Evolutionary conservation across 2,329 filamentous ascomycete genomes (phyloP).

Genomic region (Colletotrichum sp.): DNA sequence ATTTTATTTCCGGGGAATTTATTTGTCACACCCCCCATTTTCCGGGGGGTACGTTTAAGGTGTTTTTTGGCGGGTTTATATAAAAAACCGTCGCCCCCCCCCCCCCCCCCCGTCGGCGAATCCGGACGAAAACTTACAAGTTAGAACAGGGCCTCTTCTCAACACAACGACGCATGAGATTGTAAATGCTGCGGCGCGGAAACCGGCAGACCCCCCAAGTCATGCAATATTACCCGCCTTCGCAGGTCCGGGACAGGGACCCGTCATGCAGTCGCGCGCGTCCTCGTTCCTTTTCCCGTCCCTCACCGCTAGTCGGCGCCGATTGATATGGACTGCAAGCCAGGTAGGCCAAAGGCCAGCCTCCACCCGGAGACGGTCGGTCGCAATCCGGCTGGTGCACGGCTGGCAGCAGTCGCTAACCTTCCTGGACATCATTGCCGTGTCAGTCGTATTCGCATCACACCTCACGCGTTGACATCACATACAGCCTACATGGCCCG

Average conservation of each 20-base stretch:
- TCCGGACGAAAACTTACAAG: neutral
- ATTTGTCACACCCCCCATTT: no score
- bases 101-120: neutral
- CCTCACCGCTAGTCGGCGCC: constrained; percentile 17
- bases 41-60: no score
- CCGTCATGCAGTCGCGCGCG: neutral
- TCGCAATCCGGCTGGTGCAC: neutral
- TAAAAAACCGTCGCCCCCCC: no score
- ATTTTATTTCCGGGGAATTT: no score
- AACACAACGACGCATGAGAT: neutral
- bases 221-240: neutral
- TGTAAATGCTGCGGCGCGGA: neutral
- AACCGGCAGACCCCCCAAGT: neutral
- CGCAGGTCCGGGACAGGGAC: constrained; percentile 1
- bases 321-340: neutral
- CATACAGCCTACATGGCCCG: neutral
- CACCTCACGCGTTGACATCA: neutral
- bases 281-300: constrained; percentile 2
- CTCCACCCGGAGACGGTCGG: constrained; percentile 5
- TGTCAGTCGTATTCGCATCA: neutral
- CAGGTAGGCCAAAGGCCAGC: neutral
- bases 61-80: no score
- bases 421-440: neutral
- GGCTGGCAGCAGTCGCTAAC: neutral
- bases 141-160: neutral